Evolutionary conservation across 768 basidiomycete genomes (phyloP), one percentile per base, ranked within the genome.

Genomic region (Lanmaoa pseudosensibilis): DNA sequence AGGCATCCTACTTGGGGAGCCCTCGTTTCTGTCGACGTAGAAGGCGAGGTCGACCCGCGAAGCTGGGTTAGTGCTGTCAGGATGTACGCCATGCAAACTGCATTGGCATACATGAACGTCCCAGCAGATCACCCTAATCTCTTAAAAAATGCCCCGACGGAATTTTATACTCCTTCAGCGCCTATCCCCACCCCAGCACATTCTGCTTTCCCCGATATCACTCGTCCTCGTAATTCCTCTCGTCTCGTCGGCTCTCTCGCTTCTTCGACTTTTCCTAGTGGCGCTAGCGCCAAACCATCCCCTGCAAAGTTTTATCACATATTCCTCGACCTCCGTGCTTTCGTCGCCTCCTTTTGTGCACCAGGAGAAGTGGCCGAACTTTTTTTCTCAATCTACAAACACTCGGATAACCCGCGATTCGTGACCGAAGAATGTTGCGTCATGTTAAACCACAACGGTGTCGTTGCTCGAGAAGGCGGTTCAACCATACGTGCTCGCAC

Each of bases 351-450:
- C 7, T 88, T 88, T 2, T 98, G 95, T 71, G 78, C 86, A 0
- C 88, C 95, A 0, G 94, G 94, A 11, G 96, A 98, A 73, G 91
- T 90, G 0, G 92, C 88, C 15, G 96, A 98, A 68, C 83, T 98
- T 3, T 92, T 86, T 68, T 97, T 98, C 76, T 94, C 93, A 12
- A 79, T 98, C 8, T 98, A 90, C 80, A 90, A 88, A 73, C 88
- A 90, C 67, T 81, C 83, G 49, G 90, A 89, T 49, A 64, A 62
- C 47, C 80, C 81, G 5, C 87, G 90, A 48, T 98, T 95, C 70
- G 83, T 98, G 40, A 94, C 94, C 0, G 96, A 98, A 72, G 96
- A 98, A 12, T 96, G 88, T 64, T 94, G 89, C 65, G 86, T 85
- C 11, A 77, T 96, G 41, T 80, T 98, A 12, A 95, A 96, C 70